Conservation (phyloP, 2,329 filamentous ascomycete genomes). For the Pseudocercospora fijiensis region DNA sequence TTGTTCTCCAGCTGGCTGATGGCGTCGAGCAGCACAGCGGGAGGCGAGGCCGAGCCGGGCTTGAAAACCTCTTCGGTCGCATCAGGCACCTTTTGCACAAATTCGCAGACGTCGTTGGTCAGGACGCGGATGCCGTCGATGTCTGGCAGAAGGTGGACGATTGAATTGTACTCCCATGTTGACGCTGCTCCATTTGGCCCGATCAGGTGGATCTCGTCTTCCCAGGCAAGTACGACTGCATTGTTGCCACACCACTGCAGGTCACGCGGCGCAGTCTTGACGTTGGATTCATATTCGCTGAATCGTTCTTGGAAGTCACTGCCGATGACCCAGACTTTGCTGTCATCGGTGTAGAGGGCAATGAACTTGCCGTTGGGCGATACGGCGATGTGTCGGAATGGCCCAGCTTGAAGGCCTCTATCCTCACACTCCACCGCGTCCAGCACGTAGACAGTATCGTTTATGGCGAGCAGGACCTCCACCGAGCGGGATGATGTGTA, state of each 20-base stretch:
- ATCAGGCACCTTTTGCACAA: conserved; percentile 85
- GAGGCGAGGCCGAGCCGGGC: conserved; percentile 80
- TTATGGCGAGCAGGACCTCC: conserved; percentile 84
- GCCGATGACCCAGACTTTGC: conserved; percentile 87
- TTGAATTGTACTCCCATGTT: conserved; percentile 75
- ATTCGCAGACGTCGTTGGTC: conserved; percentile 94
- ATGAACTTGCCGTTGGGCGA: conserved; percentile 89
- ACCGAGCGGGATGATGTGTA: conserved; percentile 90
- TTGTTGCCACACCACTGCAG: conserved; percentile 97
- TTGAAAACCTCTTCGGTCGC: conserved; percentile 75
- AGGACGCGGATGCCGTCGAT: conserved; percentile 85
- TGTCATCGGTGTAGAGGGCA: conserved; percentile 80
- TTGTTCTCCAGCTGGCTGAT: conserved; percentile 87
- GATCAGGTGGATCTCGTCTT: conserved; percentile 93
- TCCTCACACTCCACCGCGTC: conserved; percentile 91
- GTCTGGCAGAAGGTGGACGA: conserved; percentile 85
- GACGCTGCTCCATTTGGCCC: conserved; percentile 76
- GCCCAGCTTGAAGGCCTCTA: conserved; percentile 83
- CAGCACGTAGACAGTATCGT: conserved; percentile 78
- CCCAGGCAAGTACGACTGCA: conserved; percentile 90
- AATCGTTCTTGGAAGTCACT: conserved; percentile 92
- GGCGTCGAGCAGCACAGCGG: conserved; percentile 90
- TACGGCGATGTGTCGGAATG: conserved; percentile 85
- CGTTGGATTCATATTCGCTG: conserved; percentile 87
- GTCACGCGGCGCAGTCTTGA: conserved; percentile 79